These are phyloP conservation scores for Ophiostoma sp. DNA, from an alignment of 2,329 filamentous ascomycete species.

Conservation along the genomic window DNA sequence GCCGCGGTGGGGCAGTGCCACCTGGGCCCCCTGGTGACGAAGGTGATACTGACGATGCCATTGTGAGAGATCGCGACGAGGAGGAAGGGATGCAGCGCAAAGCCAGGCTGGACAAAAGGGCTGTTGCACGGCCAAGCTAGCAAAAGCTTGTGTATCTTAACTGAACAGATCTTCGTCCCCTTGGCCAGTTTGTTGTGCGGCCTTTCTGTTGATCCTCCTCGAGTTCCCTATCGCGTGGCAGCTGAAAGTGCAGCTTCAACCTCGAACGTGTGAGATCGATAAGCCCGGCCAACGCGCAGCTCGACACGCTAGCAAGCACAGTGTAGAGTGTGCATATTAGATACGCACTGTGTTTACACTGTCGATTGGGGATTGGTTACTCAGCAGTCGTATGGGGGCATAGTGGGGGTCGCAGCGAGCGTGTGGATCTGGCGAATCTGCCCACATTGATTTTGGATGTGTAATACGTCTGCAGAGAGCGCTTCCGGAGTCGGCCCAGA, in stretches of 20 bases:
- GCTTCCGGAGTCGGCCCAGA: conserved; percentile 8
- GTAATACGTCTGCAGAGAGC: conserved; percentile 9
- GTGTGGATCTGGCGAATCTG: not conserved
- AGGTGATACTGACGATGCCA: conserved; percentile 10
- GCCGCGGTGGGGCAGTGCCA: not conserved
- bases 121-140: not conserved
- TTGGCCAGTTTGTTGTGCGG: not conserved
- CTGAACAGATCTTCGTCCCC: not conserved
- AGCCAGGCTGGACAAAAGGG: not conserved
- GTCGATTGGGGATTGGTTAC: not conserved
- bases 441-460: not conserved
- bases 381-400: not conserved
- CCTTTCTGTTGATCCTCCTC: not conserved
- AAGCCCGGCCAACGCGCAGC: not conserved
- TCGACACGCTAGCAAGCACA: not conserved
- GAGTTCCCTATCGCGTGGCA: not conserved
- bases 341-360: not conserved
- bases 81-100: not conserved
- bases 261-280: not conserved
- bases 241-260: not conserved
- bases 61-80: conserved; percentile 7
- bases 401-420: not conserved
- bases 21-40: not conserved
- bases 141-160: not conserved
- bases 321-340: not conserved